A percentile compares a stretch with the other conserved stretches of the same genome.
Evolutionary conservation across 169 alveolate species (phyloP).

Genomic region (Perkinsus olseni): DNA sequence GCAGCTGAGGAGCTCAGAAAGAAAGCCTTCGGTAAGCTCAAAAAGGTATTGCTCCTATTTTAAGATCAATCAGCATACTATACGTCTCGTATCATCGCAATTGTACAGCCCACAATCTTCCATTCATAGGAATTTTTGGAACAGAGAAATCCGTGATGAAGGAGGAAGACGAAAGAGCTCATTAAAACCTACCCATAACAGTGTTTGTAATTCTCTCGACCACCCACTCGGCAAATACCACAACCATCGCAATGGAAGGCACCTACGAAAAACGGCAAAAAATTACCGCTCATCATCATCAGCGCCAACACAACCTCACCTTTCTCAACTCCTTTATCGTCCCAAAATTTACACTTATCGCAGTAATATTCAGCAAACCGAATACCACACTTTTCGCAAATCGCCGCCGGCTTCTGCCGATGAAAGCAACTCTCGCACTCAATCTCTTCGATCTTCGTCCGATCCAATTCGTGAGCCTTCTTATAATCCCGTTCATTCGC

Average conservation of each 20-base stretch:
- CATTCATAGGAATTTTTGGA: too few relatives aligned
- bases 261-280: neutral
- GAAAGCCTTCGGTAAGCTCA: too few relatives aligned
- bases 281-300: neutral
- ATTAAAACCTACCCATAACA: constrained; percentile 41
- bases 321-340: constrained; percentile 41
- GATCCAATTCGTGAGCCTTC: constrained; percentile 19
- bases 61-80: too few relatives aligned
- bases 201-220: constrained; percentile 44
- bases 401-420: constrained; percentile 9
- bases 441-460: constrained; percentile 23
- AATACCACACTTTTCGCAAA: constrained; percentile 14
- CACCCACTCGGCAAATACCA: constrained; percentile 60
- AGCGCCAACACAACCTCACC: neutral
- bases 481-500: neutral
- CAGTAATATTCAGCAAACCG: constrained; percentile 26
- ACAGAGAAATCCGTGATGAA: too few relatives aligned
- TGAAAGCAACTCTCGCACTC: constrained; percentile 16
- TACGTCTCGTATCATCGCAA: too few relatives aligned
- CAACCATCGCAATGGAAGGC: constrained; percentile 60
- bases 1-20: too few relatives aligned
- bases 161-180: too few relatives aligned
- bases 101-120: too few relatives aligned
- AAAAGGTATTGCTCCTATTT: too few relatives aligned
- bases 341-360: constrained; percentile 29